Base-by-base conservation (phyloP, 1,284 basidiomycete species). In the Pisolithus thermaeus region DNA sequence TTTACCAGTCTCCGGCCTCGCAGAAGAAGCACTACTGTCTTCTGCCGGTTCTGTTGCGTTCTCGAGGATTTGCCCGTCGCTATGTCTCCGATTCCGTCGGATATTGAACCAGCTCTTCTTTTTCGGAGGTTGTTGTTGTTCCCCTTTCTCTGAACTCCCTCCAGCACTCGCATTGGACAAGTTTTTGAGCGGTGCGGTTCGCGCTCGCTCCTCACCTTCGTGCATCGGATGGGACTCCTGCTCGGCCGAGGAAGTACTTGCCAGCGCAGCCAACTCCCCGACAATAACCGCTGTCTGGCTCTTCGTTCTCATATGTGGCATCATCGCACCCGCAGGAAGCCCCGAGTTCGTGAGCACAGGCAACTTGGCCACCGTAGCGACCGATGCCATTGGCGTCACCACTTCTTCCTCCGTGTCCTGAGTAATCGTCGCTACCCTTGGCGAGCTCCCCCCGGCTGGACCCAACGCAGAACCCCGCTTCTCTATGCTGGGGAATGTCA, bases 271-370 rank as follows among this genome's bases (percentile, higher is more conserved):
- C 53, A 63, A 44, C 53, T 71, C 53, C 37, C 62, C 57, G 20
- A 71, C 39, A 25, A 91, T 81, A 55, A 91, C 79, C 1, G 89
- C 88, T 5, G 82, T 84, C 62, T 91, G 89, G 23, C 86, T 89
- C 69, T 83, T 82, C n/a, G 81, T 88, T 32, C 89, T 80, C 30
- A 79, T 70, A 62, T 87, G 71, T n/a, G 82, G 80, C 39, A 76
- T 71, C 39, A 76, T 72, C 7, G 83, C 83, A 8, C 85, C 84
- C 4, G 78, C 75, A 0, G 83, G 83, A 18, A 85, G 64, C 49
- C 62, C 73, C 27, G 72, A 63, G 7, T 49, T 65, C 55, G 60
- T 67, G 55, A 59, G 64, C 43, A 73, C 70, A 35, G 71, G 70
- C 45, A 71, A 66, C 50, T 71, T 64, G 16, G 70, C 70, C 32